These are phyloP conservation scores for Pseudozyma flocculosa DNA, from an alignment of 1,284 basidiomycete species.

Conservation along the genomic window DNA sequence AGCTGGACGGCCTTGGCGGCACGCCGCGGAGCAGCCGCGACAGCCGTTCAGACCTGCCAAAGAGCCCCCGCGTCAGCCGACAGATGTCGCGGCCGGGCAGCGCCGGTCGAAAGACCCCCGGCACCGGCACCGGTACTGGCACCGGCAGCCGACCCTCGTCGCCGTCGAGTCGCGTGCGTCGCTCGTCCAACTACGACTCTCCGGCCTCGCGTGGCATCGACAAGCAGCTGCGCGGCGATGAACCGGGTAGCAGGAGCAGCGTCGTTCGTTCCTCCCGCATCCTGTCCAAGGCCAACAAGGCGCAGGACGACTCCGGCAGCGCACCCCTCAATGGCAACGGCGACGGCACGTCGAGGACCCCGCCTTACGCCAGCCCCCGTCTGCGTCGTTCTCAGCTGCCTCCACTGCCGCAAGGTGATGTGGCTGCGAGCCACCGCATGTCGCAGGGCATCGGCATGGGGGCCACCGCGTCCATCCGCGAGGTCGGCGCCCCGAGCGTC, in stretches of 20 bases:
- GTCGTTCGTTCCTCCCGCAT: slow-evolving; percentile 24
- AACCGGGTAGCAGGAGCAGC: slow-evolving; percentile 15
- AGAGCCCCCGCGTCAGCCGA: slow-evolving; percentile 38
- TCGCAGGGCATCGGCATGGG: not conserved
- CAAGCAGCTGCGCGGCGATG: slow-evolving; percentile 8
- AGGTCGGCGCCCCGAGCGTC: slow-evolving; percentile 13
- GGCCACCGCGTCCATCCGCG: not conserved
- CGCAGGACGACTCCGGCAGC: slow-evolving; percentile 1
- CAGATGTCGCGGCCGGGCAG: slow-evolving; percentile 35
- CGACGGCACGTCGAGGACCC: slow-evolving; percentile 10
- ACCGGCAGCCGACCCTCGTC: slow-evolving; percentile 21
- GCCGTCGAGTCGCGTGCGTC: not conserved
- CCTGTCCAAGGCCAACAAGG: slow-evolving; percentile 9
- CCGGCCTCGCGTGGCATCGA: slow-evolving; percentile 22
- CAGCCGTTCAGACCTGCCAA: slow-evolving; percentile 14
- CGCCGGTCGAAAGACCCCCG: slow-evolving; percentile 31
- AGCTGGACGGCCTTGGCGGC: slow-evolving; percentile 82
- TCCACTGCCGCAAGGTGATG: slow-evolving; percentile 37
- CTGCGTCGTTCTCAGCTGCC: slow-evolving; percentile 39
- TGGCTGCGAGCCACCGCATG: slow-evolving; percentile 15
- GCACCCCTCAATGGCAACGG: not conserved
- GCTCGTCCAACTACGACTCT: slow-evolving; percentile 32
- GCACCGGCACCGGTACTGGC: slow-evolving; percentile 10
- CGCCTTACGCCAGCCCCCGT: slow-evolving; percentile 37
- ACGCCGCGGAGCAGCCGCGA: slow-evolving; percentile 57